Evolutionary conservation across 306 rosid genomes (phyloP), one percentile per base, ranked within the genome.

Genomic region (Pachyrhizus erosus): DNA sequence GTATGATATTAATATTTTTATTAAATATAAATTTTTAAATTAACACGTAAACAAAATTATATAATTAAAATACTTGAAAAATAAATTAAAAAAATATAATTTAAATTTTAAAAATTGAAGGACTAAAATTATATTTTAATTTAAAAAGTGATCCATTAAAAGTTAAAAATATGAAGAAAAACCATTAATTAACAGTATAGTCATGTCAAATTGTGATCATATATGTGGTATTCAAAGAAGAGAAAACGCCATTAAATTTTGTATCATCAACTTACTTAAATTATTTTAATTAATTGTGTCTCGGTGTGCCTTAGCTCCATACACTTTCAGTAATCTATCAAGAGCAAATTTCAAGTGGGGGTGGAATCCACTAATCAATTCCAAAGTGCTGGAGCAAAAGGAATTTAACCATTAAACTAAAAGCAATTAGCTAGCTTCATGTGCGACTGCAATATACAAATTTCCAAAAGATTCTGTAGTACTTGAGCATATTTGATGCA

Each of bases 291-390:
- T 24, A 23, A 23, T 57, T 55, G 24, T 21, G 14, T 33, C 23
- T n/a, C 18, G 0, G 0, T 73, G 80, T 81, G 54, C 13, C 55
- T 61, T 74, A 52, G 51, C 39, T 55, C 27, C 68, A 74, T 57
- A 65, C 18, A 64, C 29, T n/a, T 37, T 17, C 14, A 49, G 27
- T 65, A 39, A 17, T 39, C 14, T 4, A 39, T 7, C 6, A 20
- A 21, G 2, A 40, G n/a, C n/a, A n/a, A 39, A 37, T 34, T 74
- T 52, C 39, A 39, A 40, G 55, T 54, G 52, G 43, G 43, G 69
- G 57, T 64, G 80, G 29, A 76, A 52, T 76, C 42, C 18, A 45
- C 48, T 45, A 77, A 60, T 27, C 68, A 61, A 14, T n/a, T n/a
- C 39, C 48, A 48, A 77, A 46, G 27, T 26, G 46, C 46, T 5